Conservation (phyloP, 208 protist species). For the Entamoeba dispar region DNA sequence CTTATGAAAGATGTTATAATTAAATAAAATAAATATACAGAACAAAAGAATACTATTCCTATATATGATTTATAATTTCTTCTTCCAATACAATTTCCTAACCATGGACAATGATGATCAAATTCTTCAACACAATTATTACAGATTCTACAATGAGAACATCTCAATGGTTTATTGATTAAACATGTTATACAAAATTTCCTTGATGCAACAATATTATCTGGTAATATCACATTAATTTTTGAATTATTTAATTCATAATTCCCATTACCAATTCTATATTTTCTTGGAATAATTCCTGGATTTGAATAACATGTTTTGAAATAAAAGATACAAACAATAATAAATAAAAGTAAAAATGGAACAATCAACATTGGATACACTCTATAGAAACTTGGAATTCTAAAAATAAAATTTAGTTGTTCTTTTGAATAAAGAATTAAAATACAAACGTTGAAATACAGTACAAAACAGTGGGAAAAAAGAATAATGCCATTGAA, state of each 20-base stretch:
- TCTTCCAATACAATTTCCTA: conserved; percentile 27
- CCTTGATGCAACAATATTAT: background rate
- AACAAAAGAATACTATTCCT: background rate
- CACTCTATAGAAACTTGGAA: background rate
- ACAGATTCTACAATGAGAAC: conserved; percentile 23
- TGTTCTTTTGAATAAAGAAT: background rate
- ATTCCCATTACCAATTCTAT: background rate
- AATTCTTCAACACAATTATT: conserved; percentile 27
- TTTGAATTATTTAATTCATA: background rate
- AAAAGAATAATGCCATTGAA: background rate
- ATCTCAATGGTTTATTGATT: conserved; percentile 16
- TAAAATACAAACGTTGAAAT: background rate
- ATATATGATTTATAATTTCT: conserved; percentile 29
- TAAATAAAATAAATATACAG: background rate
- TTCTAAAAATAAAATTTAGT: background rate
- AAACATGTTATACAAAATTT: conserved; percentile 30
- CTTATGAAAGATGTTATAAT: background rate
- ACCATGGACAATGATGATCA: conserved; percentile 35
- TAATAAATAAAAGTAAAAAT: background rate
- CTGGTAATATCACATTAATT: background rate
- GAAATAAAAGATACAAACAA: background rate
- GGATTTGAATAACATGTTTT: background rate
- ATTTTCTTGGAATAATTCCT: background rate
- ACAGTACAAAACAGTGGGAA: background rate
- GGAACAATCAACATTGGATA: background rate